These are phyloP conservation scores for Amanita polypyramis DNA, from an alignment of 768 basidiomycete species.

Conservation along the genomic window DNA sequence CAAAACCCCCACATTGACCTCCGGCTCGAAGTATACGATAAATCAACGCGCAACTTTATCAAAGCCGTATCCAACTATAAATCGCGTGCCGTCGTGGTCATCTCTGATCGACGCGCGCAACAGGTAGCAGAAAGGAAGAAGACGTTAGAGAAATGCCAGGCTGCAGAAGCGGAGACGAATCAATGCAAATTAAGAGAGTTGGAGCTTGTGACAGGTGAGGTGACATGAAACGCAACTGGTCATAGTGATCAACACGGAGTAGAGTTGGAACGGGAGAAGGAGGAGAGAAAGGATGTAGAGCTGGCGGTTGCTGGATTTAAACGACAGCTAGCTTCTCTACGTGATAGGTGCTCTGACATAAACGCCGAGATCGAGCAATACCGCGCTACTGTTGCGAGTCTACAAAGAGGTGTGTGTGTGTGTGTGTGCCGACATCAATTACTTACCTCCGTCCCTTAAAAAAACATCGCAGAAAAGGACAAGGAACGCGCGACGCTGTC, in stretches of 20 bases:
- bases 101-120: constrained; percentile 53
- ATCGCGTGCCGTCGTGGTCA: constrained; percentile 55
- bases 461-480: constrained; percentile 42
- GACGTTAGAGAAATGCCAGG: constrained; percentile 46
- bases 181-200: constrained; percentile 73
- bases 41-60: constrained; percentile 61
- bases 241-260: background rate
- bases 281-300: constrained; percentile 65
- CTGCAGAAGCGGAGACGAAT: constrained; percentile 59
- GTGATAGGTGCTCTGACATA: constrained; percentile 46
- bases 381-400: constrained; percentile 46
- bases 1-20: constrained; percentile 56
- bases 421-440: background rate
- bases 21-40: constrained; percentile 46
- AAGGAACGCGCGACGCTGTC: constrained; percentile 50
- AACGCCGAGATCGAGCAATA: constrained; percentile 70
- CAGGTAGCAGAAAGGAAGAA: constrained; percentile 57
- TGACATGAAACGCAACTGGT: constrained; percentile 9
- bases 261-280: constrained; percentile 63
- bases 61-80: constrained; percentile 67
- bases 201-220: constrained; percentile 61
- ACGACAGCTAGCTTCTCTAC: constrained; percentile 54
- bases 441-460: background rate
- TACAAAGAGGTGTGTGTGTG: constrained; percentile 52
- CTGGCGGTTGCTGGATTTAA: constrained; percentile 47